Evolutionary conservation across 2,329 filamentous ascomycete species (phyloP).

Genomic region (Penicillium occitanis): DNA sequence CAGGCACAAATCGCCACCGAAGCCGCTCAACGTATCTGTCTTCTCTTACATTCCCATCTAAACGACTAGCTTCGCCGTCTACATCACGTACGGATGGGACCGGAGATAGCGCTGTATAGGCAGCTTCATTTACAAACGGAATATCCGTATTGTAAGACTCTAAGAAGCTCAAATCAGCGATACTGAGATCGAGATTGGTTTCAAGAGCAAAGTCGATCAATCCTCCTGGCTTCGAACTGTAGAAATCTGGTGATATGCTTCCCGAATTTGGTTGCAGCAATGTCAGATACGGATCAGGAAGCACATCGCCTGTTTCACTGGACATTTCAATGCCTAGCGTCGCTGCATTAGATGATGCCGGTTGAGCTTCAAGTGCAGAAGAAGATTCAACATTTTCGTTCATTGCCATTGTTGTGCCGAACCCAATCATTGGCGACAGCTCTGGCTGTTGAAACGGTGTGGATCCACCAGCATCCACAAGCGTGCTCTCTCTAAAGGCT

Average conservation of each 20-base stretch:
- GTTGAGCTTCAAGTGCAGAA: not conserved
- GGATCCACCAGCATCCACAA: not conserved
- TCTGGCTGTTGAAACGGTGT: not conserved
- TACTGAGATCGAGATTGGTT: slow-evolving; percentile 30
- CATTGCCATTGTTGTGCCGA: not conserved
- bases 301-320: not conserved
- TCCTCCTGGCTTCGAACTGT: slow-evolving; percentile 20
- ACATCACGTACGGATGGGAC: not conserved
- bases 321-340: not conserved
- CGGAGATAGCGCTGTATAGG: not conserved
- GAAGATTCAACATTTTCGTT: not conserved
- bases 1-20: not conserved
- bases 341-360: not conserved
- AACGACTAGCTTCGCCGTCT: not conserved
- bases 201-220: slow-evolving; percentile 22
- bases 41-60: not conserved
- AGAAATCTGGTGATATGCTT: not conserved
- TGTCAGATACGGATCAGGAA: not conserved
- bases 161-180: slow-evolving; percentile 34
- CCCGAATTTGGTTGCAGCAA: not conserved
- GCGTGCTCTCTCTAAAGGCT: not conserved
- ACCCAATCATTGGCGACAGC: not conserved
- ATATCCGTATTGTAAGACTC: slow-evolving; percentile 33
- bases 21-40: not conserved
- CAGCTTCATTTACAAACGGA: slow-evolving; percentile 29